Conservation (phyloP, 2,329 filamentous ascomycete genomes). For the Penicillium sp. region DNA sequence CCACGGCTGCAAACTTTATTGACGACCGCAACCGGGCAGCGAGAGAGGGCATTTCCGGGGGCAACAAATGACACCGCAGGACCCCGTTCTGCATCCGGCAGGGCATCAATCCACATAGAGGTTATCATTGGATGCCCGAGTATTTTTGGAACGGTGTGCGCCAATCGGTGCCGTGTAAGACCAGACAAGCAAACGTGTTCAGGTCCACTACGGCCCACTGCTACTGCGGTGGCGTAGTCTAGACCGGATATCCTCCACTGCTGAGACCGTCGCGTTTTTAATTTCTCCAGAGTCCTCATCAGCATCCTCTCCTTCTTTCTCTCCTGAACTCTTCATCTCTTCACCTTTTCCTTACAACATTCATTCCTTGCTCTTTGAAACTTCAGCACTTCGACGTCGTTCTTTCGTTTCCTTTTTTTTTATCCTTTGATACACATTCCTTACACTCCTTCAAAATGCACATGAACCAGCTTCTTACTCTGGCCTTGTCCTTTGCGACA, state of each 20-base stretch:
- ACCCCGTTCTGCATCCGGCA: conserved; percentile 6
- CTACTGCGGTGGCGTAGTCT: conserved; percentile 22
- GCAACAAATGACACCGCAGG: conserved; percentile 17
- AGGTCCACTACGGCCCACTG: conserved; percentile 17
- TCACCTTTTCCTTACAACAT: conserved; percentile 15
- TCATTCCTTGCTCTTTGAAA: too few relatives aligned
- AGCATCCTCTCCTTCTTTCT: conserved; percentile 6
- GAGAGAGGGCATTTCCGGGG: too few relatives aligned
- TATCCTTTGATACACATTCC: conserved; percentile 2
- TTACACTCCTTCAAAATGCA: conserved; percentile 30
- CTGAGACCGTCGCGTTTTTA: neutral
- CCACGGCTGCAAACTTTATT: too few relatives aligned
- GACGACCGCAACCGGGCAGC: too few relatives aligned
- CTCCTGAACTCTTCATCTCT: conserved; percentile 7
- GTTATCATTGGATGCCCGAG: conserved; percentile 12
- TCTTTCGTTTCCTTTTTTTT: conserved; percentile 1
- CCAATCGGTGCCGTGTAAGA: conserved; percentile 5
- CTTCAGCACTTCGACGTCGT: too few relatives aligned
- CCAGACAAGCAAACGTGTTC: conserved; percentile 23
- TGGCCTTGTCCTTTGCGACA: conserved; percentile 35
- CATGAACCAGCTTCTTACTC: conserved; percentile 32
- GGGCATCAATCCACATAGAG: neutral
- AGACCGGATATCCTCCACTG: conserved; percentile 14
- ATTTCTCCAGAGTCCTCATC: conserved; percentile 10
- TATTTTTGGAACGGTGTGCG: conserved; percentile 16